Conservation (phyloP, 2,329 filamentous ascomycete species). For the Fusarium brachygibbosum region DNA sequence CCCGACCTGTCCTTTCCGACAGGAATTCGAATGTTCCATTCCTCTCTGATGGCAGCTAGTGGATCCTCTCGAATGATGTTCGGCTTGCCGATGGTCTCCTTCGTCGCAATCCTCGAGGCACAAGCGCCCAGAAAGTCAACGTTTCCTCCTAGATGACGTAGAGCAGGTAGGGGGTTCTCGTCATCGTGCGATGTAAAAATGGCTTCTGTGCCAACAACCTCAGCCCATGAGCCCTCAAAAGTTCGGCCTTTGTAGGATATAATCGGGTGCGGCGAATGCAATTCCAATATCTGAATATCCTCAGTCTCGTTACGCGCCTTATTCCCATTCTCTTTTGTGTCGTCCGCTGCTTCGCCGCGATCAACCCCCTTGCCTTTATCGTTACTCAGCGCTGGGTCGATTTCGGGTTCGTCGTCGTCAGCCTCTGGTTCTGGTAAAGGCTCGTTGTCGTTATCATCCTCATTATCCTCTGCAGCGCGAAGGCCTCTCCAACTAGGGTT, state of each 20-base stretch:
- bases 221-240: conserved; percentile 84
- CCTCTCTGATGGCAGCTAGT: conserved; percentile 57
- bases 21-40: conserved; percentile 62
- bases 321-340: conserved; percentile 32
- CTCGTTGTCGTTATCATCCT: conserved; percentile 52
- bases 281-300: conserved; percentile 83
- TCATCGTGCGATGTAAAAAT: conserved; percentile 71
- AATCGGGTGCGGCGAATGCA: conserved; percentile 81
- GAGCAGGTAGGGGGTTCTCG: conserved; percentile 64
- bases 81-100: conserved; percentile 70
- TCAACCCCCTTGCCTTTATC: conserved; percentile 40
- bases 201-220: conserved; percentile 86
- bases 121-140: conserved; percentile 81
- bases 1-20: conserved; percentile 62
- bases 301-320: conserved; percentile 33
- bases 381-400: conserved; percentile 44
- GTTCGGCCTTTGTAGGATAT: conserved; percentile 83
- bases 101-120: conserved; percentile 77
- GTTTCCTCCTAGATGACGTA: conserved; percentile 67
- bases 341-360: conserved; percentile 20
- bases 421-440: conserved; percentile 54
- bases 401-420: conserved; percentile 49
- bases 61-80: conserved; percentile 55
- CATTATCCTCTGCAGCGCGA: conserved; percentile 38
- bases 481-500: conserved; percentile 40